phyloP scores from a whole-genome alignment of 2,329 filamentous ascomycete species.

The Knoxdaviesia proteae region DNA sequence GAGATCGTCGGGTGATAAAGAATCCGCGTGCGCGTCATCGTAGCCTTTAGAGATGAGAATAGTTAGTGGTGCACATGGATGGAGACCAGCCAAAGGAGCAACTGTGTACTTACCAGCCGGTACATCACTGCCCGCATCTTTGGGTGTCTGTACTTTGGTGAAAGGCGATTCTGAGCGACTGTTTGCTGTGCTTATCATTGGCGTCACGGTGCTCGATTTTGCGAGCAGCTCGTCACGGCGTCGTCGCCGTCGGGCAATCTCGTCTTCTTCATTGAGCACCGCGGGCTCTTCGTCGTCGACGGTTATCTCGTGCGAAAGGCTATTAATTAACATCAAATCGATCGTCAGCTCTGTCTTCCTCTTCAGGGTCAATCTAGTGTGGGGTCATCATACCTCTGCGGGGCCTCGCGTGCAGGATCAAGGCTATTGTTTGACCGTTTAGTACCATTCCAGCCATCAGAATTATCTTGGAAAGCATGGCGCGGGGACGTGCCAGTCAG shows the following conservation, averaged over 20 bases:
- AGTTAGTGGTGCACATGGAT: background rate
- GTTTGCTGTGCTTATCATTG: slow-evolving; percentile 32
- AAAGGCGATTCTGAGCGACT: background rate
- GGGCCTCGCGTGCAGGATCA: too few species aligned
- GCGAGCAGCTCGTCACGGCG: slow-evolving; percentile 69
- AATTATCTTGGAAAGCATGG: too few species aligned
- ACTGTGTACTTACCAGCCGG: background rate
- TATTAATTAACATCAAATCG: background rate
- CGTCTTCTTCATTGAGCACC: slow-evolving; percentile 57
- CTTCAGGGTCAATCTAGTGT: too few species aligned
- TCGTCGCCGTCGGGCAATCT: slow-evolving; percentile 70
- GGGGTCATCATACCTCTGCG: too few species aligned
- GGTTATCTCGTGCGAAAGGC: background rate
- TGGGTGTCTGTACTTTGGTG: background rate
- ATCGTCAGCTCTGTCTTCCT: slow-evolving; percentile 5
- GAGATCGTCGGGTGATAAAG: slow-evolving; percentile 29
- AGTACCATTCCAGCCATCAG: too few species aligned
- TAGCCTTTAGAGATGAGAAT: slow-evolving; percentile 16
- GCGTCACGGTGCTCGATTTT: slow-evolving; percentile 56
- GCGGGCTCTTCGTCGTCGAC: slow-evolving; percentile 31
- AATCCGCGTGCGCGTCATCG: slow-evolving; percentile 20
- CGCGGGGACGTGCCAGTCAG: too few species aligned
- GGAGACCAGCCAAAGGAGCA: background rate
- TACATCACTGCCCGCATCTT: background rate
- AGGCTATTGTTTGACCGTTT: too few species aligned